Percentiles rank a stretch among this genome's conserved stretches.
These are phyloP conservation scores for Penicillium brevicompactum DNA, from an alignment of 2,329 filamentous ascomycete genomes.

Conservation along the genomic window DNA sequence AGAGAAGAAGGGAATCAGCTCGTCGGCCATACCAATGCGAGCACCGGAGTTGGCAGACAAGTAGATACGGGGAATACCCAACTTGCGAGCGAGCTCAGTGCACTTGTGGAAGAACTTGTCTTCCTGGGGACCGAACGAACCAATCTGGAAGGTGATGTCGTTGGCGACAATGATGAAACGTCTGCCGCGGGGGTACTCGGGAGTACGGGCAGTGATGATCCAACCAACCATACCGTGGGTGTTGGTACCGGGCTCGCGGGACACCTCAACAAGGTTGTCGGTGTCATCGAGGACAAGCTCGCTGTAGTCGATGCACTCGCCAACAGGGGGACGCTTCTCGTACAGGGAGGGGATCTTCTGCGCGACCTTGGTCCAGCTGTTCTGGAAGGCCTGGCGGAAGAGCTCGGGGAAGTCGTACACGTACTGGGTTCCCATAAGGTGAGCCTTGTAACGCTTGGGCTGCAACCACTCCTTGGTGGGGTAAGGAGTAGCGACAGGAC, in stretches of 20 bases:
- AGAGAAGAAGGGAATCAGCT: constrained; percentile 95
- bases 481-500: constrained; percentile 88
- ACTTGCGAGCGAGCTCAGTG: constrained; percentile 89
- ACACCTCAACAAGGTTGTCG: constrained; percentile 89
- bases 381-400: constrained; percentile 96
- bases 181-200: constrained; percentile 89
- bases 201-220: constrained; percentile 91
- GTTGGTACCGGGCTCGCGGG: constrained; percentile 93
- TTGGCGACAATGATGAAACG: constrained; percentile 97
- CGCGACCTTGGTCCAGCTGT: constrained; percentile 80
- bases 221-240: constrained; percentile 98
- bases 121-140: constrained; percentile 93
- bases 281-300: constrained; percentile 94
- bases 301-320: constrained; percentile 90
- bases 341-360: constrained; percentile 71
- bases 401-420: constrained; percentile 99
- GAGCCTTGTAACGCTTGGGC: constrained; percentile 98
- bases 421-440: constrained; percentile 98
- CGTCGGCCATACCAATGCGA: constrained; percentile 92
- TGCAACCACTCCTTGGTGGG: constrained; percentile 98
- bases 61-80: constrained; percentile 96
- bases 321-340: constrained; percentile 78
- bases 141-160: constrained; percentile 99
- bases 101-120: constrained; percentile 99
- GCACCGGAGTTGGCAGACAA: constrained; percentile 98